A percentile compares a stretch with the other conserved stretches of the same genome.
Conservation (phyloP, 306 rosid species). For the Pyrus pyrifolia region DNA sequence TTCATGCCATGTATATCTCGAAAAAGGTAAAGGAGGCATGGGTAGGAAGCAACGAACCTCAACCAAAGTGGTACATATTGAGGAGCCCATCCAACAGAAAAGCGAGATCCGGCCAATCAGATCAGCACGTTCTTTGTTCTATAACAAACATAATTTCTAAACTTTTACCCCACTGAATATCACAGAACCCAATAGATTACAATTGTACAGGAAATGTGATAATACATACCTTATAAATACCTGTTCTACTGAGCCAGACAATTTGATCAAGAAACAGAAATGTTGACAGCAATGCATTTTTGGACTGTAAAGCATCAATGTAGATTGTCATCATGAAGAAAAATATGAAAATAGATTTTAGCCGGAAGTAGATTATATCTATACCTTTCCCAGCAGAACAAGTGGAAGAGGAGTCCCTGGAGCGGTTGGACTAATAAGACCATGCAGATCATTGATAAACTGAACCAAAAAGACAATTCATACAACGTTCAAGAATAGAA, state of each 20-base stretch:
- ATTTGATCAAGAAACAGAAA: slow-evolving; percentile 95
- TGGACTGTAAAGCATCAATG: slow-evolving; percentile 45
- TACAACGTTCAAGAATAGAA: slow-evolving; percentile 2
- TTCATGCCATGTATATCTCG: slow-evolving; percentile 2
- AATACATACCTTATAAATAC: slow-evolving; percentile 56
- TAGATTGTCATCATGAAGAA: not conserved
- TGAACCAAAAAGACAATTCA: slow-evolving; percentile 26
- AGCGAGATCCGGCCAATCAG: slow-evolving; percentile 76
- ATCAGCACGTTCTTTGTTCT: slow-evolving; percentile 86
- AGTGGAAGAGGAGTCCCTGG: slow-evolving; percentile 78
- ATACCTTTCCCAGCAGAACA: slow-evolving; percentile 82
- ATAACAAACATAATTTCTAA: slow-evolving; percentile 1
- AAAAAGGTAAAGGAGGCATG: not conserved
- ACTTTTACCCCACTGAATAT: not conserved
- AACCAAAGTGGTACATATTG: slow-evolving; percentile 60
- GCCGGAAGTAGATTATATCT: slow-evolving; percentile 30
- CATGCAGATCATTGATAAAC: slow-evolving; percentile 90
- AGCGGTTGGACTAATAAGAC: slow-evolving; percentile 74
- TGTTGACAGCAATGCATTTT: slow-evolving; percentile 81
- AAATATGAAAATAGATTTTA: not conserved
- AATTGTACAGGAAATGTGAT: not conserved
- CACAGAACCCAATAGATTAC: not conserved
- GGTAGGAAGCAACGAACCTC: slow-evolving; percentile 60
- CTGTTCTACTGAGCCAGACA: slow-evolving; percentile 89
- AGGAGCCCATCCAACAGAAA: slow-evolving; percentile 90